Evolutionary conservation across 2,329 filamentous ascomycete genomes (phyloP), one percentile per base, ranked within the genome.

Genomic region (Alternaria burnsii): DNA sequence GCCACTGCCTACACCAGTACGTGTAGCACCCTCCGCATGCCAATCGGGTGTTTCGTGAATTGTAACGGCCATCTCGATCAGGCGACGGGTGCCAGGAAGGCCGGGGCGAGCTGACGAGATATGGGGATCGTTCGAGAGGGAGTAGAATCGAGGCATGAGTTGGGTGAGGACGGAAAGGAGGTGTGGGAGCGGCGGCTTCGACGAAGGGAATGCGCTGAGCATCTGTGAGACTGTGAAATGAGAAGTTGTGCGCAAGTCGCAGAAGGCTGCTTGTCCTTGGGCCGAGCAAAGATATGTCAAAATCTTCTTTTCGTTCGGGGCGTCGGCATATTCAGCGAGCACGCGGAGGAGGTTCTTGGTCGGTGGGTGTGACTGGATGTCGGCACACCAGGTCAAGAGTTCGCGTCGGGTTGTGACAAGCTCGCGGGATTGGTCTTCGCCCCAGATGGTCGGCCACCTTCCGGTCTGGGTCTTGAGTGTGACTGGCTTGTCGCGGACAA

Each of bases 101-200:
- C 91, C 90, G 63, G 88, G 86, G 22, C 89, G 86, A 63, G 87
- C 86, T 62, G 87, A 91, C 3, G 88, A 90, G 68, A 96, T 88
- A 66, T 95, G 92, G 0, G 95, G 95, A 73, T 99, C 95, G 77
- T 97, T 97, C 55, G 94, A 97, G 14, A 99, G 88, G 4, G 94
- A 98, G 82, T 99, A 99, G 83, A 99, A 99, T 61, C 95, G 91
- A 3, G 95, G 95, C 94, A 98, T 98, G 52, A 98, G 86, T 50
- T 92, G 91, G 71, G 91, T 91, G 54, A 97, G 87, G 43, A 91
- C 87, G 3, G 91, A 91, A 36, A 97, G 85, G 11, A 99, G 84
- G 61, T 89, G 84, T 55, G 95, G 91, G 70, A 99, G 84, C 4
- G 94, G 93, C 54, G 95, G 95, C 76, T 93, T 92, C 7, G 92